Evolutionary conservation across 2,329 filamentous ascomycete species (phyloP).

Genomic region (Rasamsonia emersonii): DNA sequence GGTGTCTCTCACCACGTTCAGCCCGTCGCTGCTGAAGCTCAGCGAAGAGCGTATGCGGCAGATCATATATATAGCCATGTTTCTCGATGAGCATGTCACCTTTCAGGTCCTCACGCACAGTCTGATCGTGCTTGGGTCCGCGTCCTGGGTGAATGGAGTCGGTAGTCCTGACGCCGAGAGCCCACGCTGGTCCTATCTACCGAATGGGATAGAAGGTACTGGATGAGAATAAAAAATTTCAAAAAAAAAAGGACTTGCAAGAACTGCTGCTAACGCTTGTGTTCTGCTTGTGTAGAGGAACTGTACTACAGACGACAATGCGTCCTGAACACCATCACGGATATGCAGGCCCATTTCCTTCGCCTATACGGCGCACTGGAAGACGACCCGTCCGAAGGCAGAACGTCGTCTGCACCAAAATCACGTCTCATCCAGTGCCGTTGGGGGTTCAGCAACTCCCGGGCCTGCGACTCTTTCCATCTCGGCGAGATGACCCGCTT

Average conservation of each 20-base stretch:
- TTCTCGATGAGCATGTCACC: constrained; percentile 20
- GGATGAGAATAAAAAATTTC: too few relatives aligned
- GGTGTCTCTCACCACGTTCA: constrained; percentile 16
- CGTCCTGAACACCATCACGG: constrained; percentile 34
- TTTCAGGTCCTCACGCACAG: constrained; percentile 24
- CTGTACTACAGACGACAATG: constrained; percentile 33
- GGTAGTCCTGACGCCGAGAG: constrained; percentile 13
- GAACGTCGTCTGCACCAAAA: constrained; percentile 10
- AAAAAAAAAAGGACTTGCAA: too few relatives aligned
- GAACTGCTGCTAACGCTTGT: constrained; percentile 1
- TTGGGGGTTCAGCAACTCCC: constrained; percentile 32
- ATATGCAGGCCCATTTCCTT: constrained; percentile 35
- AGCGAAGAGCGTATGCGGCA: constrained; percentile 34
- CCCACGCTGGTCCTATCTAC: constrained; percentile 29
- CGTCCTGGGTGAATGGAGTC: constrained; percentile 24
- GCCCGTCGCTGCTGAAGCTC: constrained; percentile 18
- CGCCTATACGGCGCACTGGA: constrained; percentile 32
- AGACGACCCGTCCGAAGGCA: constrained; percentile 13
- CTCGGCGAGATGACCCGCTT: constrained; percentile 38
- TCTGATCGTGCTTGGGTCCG: constrained; percentile 29
- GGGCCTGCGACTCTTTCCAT: constrained; percentile 36
- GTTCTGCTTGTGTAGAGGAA: constrained; percentile 34
- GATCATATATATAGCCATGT: constrained; percentile 27
- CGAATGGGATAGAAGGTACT: constrained; percentile 34
- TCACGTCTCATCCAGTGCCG: constrained; percentile 30